Evolutionary conservation across 2,329 filamentous ascomycete species (phyloP).

Genomic region (Monosporascus sp.): DNA sequence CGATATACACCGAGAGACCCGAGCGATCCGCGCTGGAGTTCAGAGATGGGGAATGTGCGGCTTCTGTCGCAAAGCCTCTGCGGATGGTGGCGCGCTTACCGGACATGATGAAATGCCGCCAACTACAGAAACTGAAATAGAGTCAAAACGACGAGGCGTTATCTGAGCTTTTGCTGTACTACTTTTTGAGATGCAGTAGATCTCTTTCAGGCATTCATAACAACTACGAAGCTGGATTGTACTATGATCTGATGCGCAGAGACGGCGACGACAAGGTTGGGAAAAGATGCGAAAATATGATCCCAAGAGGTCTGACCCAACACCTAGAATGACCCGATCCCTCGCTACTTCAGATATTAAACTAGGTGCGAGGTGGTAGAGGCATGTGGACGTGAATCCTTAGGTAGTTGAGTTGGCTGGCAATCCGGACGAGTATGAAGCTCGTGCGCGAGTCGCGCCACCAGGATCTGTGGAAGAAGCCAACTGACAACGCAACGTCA

Average conservation of each 20-base stretch:
- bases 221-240: constrained; percentile 26
- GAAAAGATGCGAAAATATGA: constrained; percentile 9
- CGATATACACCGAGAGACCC: not conserved
- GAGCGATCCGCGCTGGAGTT: not conserved
- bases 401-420: no score
- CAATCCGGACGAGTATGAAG: no score
- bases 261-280: constrained; percentile 1
- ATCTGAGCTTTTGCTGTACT: constrained; percentile 15
- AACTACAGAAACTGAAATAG: not conserved
- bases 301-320: constrained; percentile 1
- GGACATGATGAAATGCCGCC: constrained; percentile 20
- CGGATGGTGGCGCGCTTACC: constrained; percentile 25
- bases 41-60: not conserved
- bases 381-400: no score
- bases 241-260: constrained; percentile 23
- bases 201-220: constrained; percentile 26
- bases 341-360: not conserved
- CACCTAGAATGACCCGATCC: not conserved
- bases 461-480: no score
- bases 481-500: no score
- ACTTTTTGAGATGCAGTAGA: constrained; percentile 1
- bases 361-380: not conserved
- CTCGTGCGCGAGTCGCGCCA: no score
- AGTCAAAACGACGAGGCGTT: not conserved
- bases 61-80: constrained; percentile 7